Conservation (phyloP, 78 protist species). For the Dictyostelium discoideum region dicty_2.7 NC_007090.3:3266501-3267000, state of each 20-base stretch:
- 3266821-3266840: constrained; percentile 72
- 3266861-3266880: constrained; percentile 75
- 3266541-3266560: constrained; percentile 78
- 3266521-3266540: constrained; percentile 51
- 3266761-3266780: constrained; percentile 80
- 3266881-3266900: constrained; percentile 68
- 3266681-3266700: constrained; percentile 18
- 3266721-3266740: constrained; percentile 34
- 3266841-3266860: constrained; percentile 86
- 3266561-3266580: constrained; percentile 67
- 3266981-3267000: constrained; percentile 65
- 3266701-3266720: not conserved
- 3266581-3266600: constrained; percentile 52
- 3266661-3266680: constrained; percentile 23
- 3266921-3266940: constrained; percentile 87
- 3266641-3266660: constrained; percentile 21
- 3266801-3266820: constrained; percentile 76
- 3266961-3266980: constrained; percentile 63
- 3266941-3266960: constrained; percentile 88
- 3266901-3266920: constrained; percentile 83
- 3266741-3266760: constrained; percentile 82
- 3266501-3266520: not conserved
- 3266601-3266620: constrained; percentile 40
- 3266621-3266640: constrained; percentile 52
- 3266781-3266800: constrained; percentile 78